Conservation (phyloP, 2,329 filamentous ascomycete genomes). For the Ophiocordyceps robertsii region DNA sequence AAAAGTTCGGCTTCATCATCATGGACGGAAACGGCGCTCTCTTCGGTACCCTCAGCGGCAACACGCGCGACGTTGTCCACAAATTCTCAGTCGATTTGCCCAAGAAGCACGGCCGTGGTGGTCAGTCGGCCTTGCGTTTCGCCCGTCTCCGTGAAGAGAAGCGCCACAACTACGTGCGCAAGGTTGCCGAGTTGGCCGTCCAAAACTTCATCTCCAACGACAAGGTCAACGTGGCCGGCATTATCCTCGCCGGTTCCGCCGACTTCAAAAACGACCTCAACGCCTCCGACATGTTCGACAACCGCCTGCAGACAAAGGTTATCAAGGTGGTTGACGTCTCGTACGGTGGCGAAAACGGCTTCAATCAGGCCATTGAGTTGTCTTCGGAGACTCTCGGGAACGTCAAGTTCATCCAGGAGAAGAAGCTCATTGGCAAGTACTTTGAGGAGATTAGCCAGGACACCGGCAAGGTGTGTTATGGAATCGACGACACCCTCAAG, state of each 20-base stretch:
- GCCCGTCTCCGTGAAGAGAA: slow-evolving; percentile 98
- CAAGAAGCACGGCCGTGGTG: slow-evolving; percentile 99
- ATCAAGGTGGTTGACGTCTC: slow-evolving; percentile 99
- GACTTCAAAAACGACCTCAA: slow-evolving; percentile 99
- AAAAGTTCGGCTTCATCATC: slow-evolving; percentile 98
- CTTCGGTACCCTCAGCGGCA: slow-evolving; percentile 92
- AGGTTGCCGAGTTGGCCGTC: slow-evolving; percentile 93
- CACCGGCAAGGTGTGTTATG: slow-evolving; percentile 92
- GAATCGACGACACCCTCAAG: slow-evolving; percentile 95
- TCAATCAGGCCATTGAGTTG: slow-evolving; percentile 98
- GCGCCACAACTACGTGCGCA: slow-evolving; percentile 98
- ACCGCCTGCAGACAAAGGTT: slow-evolving; percentile 82
- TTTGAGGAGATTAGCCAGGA: slow-evolving; percentile 99
- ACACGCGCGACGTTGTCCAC: slow-evolving; percentile 91
- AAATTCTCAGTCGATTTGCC: slow-evolving; percentile 98
- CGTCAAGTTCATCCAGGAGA: slow-evolving; percentile 99
- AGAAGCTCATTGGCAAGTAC: slow-evolving; percentile 98
- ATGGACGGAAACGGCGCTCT: slow-evolving; percentile 99
- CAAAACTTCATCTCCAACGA: slow-evolving; percentile 98
- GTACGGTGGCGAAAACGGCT: slow-evolving; percentile 97
- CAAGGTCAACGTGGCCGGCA: slow-evolving; percentile 93
- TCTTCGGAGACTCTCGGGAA: slow-evolving; percentile 92
- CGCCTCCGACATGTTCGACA: slow-evolving; percentile 93
- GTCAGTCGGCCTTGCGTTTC: slow-evolving; percentile 98
- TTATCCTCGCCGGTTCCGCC: slow-evolving; percentile 91